Conservation (phyloP, 2,329 filamentous ascomycete species). For the Aspergillus sp. region DNA sequence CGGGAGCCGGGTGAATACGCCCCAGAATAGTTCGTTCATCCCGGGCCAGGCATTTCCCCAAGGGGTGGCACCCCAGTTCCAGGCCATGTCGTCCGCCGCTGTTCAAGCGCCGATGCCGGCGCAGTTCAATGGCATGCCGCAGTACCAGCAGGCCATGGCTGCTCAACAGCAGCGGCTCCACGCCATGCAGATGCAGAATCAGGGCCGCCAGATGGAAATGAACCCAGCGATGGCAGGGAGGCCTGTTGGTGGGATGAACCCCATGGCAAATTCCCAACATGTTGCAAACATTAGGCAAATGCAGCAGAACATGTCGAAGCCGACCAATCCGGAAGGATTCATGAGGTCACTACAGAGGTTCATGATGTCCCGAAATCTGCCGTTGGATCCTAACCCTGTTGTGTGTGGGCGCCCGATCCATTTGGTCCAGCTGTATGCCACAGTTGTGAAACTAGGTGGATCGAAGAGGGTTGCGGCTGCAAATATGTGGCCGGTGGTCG, state of each 20-base stretch:
- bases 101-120: conserved; percentile 35
- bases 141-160: conserved; percentile 52
- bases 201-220: conserved; percentile 53
- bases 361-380: conserved; percentile 63
- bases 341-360: conserved; percentile 68
- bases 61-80: conserved; percentile 35
- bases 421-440: conserved; percentile 66
- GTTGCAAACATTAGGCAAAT: conserved; percentile 42
- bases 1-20: conserved; percentile 54
- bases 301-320: conserved; percentile 34
- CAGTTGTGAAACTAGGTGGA: conserved; percentile 67
- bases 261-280: conserved; percentile 32
- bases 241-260: conserved; percentile 27
- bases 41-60: conserved; percentile 37
- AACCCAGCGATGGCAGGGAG: conserved; percentile 29
- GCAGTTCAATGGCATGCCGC: conserved; percentile 44
- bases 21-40: conserved; percentile 63
- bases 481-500: conserved; percentile 66
- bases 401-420: conserved; percentile 66
- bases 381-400: conserved; percentile 63
- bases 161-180: conserved; percentile 64
- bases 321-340: conserved; percentile 53
- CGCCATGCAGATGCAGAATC: conserved; percentile 74
- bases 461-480: conserved; percentile 61
- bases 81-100: conserved; percentile 31